These are phyloP conservation scores for Kingdonia uniflora DNA, from an alignment of 164 flowering plant genomes.

Conservation along the genomic window DNA sequence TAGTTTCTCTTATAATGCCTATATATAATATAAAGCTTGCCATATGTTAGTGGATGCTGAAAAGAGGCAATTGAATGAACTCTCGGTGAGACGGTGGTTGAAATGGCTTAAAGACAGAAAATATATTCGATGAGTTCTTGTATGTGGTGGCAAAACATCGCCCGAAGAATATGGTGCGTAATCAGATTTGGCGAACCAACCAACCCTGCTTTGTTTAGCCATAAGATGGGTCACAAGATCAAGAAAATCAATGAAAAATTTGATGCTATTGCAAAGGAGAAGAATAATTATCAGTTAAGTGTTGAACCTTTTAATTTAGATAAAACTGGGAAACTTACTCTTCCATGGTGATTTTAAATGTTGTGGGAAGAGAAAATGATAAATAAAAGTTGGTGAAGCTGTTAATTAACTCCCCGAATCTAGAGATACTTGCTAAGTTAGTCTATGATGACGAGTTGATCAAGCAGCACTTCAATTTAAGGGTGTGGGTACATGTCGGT, in stretches of 20 bases:
- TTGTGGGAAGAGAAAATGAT: slow-evolving; percentile 7
- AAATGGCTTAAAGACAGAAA: not conserved
- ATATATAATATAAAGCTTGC: too few species aligned
- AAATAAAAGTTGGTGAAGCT: not conserved
- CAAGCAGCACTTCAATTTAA: not conserved
- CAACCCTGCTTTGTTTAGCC: not conserved
- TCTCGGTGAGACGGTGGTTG: not conserved
- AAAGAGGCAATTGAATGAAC: not conserved
- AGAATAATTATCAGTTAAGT: not conserved
- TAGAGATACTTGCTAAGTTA: slow-evolving; percentile 1
- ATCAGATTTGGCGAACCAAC: not conserved
- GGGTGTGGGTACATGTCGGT: slow-evolving; percentile 4
- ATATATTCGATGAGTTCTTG: not conserved
- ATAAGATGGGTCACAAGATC: slow-evolving; percentile 4
- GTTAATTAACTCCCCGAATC: not conserved
- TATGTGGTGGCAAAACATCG: not conserved
- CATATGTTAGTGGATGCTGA: slow-evolving; percentile 1
- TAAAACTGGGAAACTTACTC: slow-evolving; percentile 1
- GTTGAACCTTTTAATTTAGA: too few species aligned
- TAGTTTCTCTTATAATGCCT: too few species aligned
- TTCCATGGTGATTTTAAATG: not conserved
- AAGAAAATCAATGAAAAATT: not conserved
- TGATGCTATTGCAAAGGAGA: not conserved
- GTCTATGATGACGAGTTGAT: slow-evolving; percentile 3
- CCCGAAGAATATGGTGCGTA: not conserved